phyloP scores from a whole-genome alignment of 257 asterid genomes.

The Przewalskia tangutica region DNA sequence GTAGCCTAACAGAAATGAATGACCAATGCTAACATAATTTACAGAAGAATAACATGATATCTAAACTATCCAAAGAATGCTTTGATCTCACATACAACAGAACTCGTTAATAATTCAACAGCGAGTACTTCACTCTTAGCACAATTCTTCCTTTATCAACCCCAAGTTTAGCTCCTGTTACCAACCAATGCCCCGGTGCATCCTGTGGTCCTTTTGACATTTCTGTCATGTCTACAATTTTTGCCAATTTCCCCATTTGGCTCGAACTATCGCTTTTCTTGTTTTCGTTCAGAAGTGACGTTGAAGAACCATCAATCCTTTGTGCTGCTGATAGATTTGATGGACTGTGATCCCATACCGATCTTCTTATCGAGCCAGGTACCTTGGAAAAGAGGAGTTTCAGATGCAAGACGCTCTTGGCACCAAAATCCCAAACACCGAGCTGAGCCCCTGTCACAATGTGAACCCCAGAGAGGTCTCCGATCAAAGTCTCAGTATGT shows the following conservation, averaged over 20 bases:
- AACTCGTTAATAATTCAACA: slow-evolving; percentile 68
- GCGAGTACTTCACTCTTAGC: slow-evolving; percentile 77
- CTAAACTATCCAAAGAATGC: slow-evolving; percentile 17
- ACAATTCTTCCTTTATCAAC: slow-evolving; percentile 85
- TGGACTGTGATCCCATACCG: slow-evolving; percentile 98
- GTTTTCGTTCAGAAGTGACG: slow-evolving; percentile 37
- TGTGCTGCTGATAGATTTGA: slow-evolving; percentile 38
- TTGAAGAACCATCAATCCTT: slow-evolving; percentile 54
- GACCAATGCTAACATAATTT: slow-evolving; percentile 15
- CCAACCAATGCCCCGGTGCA: slow-evolving; percentile 94
- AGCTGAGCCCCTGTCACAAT: slow-evolving; percentile 96
- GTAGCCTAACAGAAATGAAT: slow-evolving; percentile 7
- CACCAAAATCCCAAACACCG: slow-evolving; percentile 95
- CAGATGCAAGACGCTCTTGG: slow-evolving; percentile 74
- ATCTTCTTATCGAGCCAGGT: slow-evolving; percentile 91
- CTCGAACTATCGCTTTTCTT: slow-evolving; percentile 43
- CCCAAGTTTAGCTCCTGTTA: slow-evolving; percentile 99
- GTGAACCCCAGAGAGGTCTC: slow-evolving; percentile 93
- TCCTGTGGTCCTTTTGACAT: slow-evolving; percentile 99
- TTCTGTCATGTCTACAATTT: slow-evolving; percentile 85
- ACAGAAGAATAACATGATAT: slow-evolving; percentile 18
- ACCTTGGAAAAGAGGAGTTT: slow-evolving; percentile 92
- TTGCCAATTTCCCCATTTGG: slow-evolving; percentile 60
- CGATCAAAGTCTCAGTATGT: slow-evolving; percentile 71
- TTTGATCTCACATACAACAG: neutral